Conservation (phyloP, 176 grass and related monocot genomes). For the Bonia amplexicaulis region DNA sequence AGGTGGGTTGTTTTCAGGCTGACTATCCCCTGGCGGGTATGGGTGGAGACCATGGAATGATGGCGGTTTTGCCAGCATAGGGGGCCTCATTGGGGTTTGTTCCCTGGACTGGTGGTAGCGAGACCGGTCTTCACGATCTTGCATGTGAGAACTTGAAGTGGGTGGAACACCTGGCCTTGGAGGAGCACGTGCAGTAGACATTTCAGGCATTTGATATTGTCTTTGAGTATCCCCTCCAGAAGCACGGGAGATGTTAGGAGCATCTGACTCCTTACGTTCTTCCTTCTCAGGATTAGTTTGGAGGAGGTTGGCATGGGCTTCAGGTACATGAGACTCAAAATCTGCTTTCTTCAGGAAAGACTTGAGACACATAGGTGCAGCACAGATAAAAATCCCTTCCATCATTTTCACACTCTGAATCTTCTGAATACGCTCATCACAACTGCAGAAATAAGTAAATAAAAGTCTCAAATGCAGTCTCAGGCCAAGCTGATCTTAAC, state of each 20-base stretch:
- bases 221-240: conserved; percentile 50
- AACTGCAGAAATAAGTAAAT: conserved; percentile 53
- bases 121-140: conserved; percentile 59
- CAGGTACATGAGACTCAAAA: conserved; percentile 71
- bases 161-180: conserved; percentile 50
- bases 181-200: conserved; percentile 72
- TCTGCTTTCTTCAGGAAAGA: conserved; percentile 83
- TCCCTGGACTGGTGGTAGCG: conserved; percentile 62
- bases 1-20: conserved; percentile 45
- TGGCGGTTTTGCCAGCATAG: conserved; percentile 33
- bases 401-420: conserved; percentile 95
- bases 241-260: conserved; percentile 50
- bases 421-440: conserved; percentile 96
- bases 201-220: conserved; percentile 64
- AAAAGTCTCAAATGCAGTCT: conserved; percentile 17
- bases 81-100: conserved; percentile 46
- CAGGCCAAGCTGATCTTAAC: neutral
- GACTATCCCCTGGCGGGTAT: conserved; percentile 46
- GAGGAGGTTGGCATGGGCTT: conserved; percentile 61
- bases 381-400: conserved; percentile 97
- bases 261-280: conserved; percentile 56
- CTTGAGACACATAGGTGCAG: conserved; percentile 90
- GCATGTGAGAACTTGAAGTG: conserved; percentile 55
- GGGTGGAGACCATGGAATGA: conserved; percentile 50
- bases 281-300: conserved; percentile 48